Evolutionary conservation across 495 filamentous ascomycete species (phyloP).

Genomic region (Penicillium lividum): DNA sequence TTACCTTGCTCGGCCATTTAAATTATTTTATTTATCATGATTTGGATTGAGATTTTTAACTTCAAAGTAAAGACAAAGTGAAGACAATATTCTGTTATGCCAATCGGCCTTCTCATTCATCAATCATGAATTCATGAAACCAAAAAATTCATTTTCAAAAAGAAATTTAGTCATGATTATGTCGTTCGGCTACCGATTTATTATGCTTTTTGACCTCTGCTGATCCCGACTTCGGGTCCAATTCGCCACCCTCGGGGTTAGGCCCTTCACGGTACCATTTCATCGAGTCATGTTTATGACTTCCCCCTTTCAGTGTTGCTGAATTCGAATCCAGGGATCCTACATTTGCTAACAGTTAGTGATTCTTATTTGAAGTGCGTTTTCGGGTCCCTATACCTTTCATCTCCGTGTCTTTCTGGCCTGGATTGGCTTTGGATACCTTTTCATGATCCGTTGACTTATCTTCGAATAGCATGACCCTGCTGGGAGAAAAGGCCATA

Average conservation of each 20-base stretch:
- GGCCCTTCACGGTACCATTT: neutral
- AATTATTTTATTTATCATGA: too few relatives aligned
- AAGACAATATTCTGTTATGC: too few relatives aligned
- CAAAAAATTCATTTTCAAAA: too few relatives aligned
- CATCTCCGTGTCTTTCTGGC: neutral
- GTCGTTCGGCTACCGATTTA: neutral
- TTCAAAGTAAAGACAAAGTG: too few relatives aligned
- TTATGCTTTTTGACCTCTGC: neutral
- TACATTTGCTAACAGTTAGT: too few relatives aligned
- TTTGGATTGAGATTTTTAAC: too few relatives aligned
- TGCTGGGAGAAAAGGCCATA: neutral
- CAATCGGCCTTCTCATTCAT: too few relatives aligned
- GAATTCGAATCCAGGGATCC: neutral
- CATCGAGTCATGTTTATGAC: slow-evolving; percentile 4
- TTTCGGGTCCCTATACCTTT: neutral
- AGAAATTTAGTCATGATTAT: too few relatives aligned
- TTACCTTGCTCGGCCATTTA: neutral
- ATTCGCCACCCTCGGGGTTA: neutral
- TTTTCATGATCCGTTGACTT: neutral
- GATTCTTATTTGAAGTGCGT: too few relatives aligned
- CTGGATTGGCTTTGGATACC: neutral
- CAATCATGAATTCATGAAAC: too few relatives aligned
- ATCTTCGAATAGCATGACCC: neutral
- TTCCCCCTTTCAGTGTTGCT: slow-evolving; percentile 3
- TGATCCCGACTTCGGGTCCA: neutral